phyloP scores from a whole-genome alignment of 2,329 filamentous ascomycete genomes.

The Fusarium austroafricanum region DNA sequence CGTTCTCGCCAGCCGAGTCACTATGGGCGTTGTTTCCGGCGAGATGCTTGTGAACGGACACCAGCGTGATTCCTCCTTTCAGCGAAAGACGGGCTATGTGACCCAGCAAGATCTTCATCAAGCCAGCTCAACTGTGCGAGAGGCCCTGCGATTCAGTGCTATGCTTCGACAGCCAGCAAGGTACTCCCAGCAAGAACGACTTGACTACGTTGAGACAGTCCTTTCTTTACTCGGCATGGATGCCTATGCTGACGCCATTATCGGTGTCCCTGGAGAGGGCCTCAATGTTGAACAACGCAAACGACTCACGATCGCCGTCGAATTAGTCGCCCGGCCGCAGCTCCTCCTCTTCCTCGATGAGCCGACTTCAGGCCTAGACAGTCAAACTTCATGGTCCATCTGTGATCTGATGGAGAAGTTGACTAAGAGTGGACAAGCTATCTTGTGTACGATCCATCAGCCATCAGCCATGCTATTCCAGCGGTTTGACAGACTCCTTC shows the following conservation, averaged over 20 bases:
- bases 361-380: constrained; percentile 69
- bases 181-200: constrained; percentile 75
- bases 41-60: constrained; percentile 75
- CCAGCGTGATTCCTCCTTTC: constrained; percentile 79
- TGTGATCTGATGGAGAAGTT: constrained; percentile 68
- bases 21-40: constrained; percentile 86
- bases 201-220: constrained; percentile 83
- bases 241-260: constrained; percentile 70
- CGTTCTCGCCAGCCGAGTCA: constrained; percentile 81
- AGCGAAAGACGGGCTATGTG: constrained; percentile 89
- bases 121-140: constrained; percentile 81
- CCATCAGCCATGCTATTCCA: constrained; percentile 58
- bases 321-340: constrained; percentile 63
- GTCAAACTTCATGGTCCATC: constrained; percentile 69
- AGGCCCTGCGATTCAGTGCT: constrained; percentile 84
- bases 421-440: constrained; percentile 60
- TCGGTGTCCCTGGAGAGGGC: constrained; percentile 68
- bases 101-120: constrained; percentile 90
- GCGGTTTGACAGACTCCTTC: constrained; percentile 37
- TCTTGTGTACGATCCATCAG: constrained; percentile 48
- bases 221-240: constrained; percentile 71
- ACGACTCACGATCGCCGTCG: constrained; percentile 67
- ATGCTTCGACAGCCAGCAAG: constrained; percentile 80
- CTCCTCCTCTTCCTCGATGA: constrained; percentile 70
- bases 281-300: constrained; percentile 70